These are phyloP conservation scores for Amphichorda felina DNA, from an alignment of 2,329 filamentous ascomycete genomes.

Conservation along the genomic window DNA sequence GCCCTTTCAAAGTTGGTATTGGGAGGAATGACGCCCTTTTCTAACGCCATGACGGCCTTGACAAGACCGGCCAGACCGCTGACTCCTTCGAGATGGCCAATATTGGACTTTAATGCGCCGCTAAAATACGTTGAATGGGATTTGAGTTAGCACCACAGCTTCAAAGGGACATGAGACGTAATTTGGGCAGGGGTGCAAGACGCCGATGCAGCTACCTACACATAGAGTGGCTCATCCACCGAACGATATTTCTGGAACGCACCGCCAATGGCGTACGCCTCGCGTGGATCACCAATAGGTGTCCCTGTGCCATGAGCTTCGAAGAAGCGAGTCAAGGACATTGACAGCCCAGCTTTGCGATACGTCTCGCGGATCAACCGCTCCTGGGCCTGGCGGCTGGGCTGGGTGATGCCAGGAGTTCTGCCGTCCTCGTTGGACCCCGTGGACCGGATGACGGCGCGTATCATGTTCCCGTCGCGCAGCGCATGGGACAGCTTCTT, in stretches of 20 bases:
- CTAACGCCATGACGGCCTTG: conserved; percentile 38
- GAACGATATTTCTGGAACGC: conserved; percentile 27
- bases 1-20: conserved; percentile 36
- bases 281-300: conserved; percentile 40
- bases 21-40: conserved; percentile 35
- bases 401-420: conserved; percentile 40
- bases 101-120: conserved; percentile 11
- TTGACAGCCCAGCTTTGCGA: conserved; percentile 12
- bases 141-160: no score
- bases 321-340: conserved; percentile 18
- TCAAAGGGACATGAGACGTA: no score
- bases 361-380: conserved; percentile 25
- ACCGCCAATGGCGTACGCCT: conserved; percentile 33
- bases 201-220: conserved; percentile 4
- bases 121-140: no score
- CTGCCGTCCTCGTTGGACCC: conserved; percentile 46
- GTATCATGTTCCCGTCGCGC: conserved; percentile 40
- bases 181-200: no score
- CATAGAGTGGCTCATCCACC: conserved; percentile 14
- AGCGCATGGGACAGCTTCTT: conserved; percentile 45
- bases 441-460: conserved; percentile 33
- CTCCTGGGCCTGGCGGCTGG: conserved; percentile 35
- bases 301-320: conserved; percentile 48
- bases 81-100: conserved; percentile 39
- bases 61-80: conserved; percentile 40